Percentiles rank a stretch among this genome's conserved stretches.
These are phyloP conservation scores for Didymella segeticola DNA, from an alignment of 2,329 filamentous ascomycete genomes.

Conservation along the genomic window DNA sequence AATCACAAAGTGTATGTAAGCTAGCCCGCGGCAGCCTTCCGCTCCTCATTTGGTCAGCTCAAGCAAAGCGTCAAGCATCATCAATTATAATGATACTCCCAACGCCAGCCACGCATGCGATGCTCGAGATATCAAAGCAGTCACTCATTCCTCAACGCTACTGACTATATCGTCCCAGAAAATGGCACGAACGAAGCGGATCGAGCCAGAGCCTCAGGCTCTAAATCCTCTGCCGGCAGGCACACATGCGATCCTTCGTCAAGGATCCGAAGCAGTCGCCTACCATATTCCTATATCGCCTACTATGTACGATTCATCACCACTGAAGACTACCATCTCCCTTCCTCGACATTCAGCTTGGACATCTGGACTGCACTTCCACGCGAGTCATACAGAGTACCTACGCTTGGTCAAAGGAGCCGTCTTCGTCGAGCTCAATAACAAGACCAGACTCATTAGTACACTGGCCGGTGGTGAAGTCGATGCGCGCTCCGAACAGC, in stretches of 20 bases:
- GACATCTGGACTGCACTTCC: slow-evolving; percentile 60
- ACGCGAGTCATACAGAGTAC: slow-evolving; percentile 56
- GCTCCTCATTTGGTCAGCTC: slow-evolving; percentile 11
- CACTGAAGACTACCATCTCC: slow-evolving; percentile 50
- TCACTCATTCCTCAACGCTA: not conserved
- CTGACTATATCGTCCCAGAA: not conserved
- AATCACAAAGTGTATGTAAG: not conserved
- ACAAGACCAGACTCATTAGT: slow-evolving; percentile 11
- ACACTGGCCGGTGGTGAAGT: slow-evolving; percentile 18
- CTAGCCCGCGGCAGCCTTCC: slow-evolving; percentile 3
- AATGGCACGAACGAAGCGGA: not conserved
- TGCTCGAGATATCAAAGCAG: too few relatives aligned
- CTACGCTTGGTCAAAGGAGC: slow-evolving; percentile 52
- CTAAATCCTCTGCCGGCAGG: slow-evolving; percentile 14
- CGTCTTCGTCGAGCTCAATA: slow-evolving; percentile 35
- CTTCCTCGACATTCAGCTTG: slow-evolving; percentile 55
- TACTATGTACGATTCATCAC: not conserved
- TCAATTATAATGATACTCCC: not conserved
- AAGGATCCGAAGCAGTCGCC: slow-evolving; percentile 27
- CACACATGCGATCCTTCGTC: slow-evolving; percentile 24
- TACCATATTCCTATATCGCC: slow-evolving; percentile 49
- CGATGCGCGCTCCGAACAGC: not conserved
- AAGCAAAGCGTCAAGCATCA: not conserved
- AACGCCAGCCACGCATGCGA: not conserved
- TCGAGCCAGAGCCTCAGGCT: not conserved